These are phyloP conservation scores for Platanus orientalis DNA, from an alignment of 164 flowering plant species.

Conservation along the genomic window DNA sequence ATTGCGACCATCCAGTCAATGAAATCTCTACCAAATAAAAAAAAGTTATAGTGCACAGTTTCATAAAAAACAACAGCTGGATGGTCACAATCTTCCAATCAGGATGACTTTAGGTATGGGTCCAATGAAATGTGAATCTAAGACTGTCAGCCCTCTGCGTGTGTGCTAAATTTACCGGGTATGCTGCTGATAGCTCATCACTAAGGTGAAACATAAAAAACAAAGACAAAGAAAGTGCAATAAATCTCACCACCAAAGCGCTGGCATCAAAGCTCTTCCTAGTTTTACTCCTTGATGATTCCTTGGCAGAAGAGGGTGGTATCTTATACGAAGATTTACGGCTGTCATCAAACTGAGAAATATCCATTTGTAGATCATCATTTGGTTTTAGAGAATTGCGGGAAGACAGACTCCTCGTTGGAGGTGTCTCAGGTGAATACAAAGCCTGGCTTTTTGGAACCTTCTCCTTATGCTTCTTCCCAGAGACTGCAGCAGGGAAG, in stretches of 20 bases:
- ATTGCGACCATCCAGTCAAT: background rate
- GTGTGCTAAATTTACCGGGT: background rate
- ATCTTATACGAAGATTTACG: constrained; percentile 38
- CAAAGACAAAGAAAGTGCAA: constrained; percentile 2
- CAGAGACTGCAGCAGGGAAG: constrained; percentile 23
- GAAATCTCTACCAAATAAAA: background rate
- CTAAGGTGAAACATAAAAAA: background rate
- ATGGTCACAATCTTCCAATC: background rate
- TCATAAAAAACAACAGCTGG: background rate
- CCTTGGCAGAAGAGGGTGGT: constrained; percentile 38
- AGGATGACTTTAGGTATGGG: background rate
- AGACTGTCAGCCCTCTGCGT: background rate
- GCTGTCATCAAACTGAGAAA: constrained; percentile 46
- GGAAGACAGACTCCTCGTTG: constrained; percentile 34
- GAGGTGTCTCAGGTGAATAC: constrained; percentile 56
- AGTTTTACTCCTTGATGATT: constrained; percentile 45
- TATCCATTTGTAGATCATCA: constrained; percentile 44
- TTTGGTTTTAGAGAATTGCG: constrained; percentile 31
- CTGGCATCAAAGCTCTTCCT: constrained; percentile 43
- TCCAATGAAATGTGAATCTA: background rate
- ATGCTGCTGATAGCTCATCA: background rate
- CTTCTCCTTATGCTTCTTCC: constrained; percentile 53
- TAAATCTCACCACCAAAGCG: constrained; percentile 40
- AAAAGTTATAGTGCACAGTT: background rate
- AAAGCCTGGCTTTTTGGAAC: constrained; percentile 30